Evolutionary conservation across 345 rosid genomes (phyloP), one percentile per base, ranked within the genome.

Genomic region (Linum trigynum): DNA sequence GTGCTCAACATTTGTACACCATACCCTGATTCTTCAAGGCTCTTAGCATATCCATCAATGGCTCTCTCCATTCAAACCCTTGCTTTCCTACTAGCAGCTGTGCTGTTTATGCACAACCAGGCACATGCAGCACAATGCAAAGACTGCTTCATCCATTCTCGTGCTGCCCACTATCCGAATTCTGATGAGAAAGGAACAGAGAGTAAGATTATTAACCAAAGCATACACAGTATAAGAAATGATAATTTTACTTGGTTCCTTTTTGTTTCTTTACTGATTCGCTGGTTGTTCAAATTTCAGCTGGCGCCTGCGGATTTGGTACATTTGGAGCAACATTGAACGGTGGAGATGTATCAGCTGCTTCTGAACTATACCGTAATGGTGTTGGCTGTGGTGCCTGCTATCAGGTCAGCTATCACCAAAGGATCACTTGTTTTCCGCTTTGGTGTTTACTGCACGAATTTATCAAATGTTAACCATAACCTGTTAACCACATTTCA

Each of bases 301-400:
- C 48, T 1, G 92, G 89, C 69, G 83, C 86, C 4, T 86, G 92
- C 8, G 89, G 86, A 38, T 86, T 68, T 63, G 92, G 92, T 56
- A 67, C 86, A n/a, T 86, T 81, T 64, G 92, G 89, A 59, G 89
- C 89, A 43, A 82, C 84, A 32, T 39, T 84, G 43, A 84, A 82
- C 15, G 89, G 78, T 38, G 89, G 89, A 41, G 83, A 86, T 84
- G 89, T 86, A 38, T 77, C 89, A 17, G 79, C 92, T 56, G 89
- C 78, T 10, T 82, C 87, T 48, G 75, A 74, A 45, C 92, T 86
- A 74, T 86, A 81, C 43, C 82, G 89, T 10, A 61, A 65, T 41
- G 89, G 92, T 15, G 66, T 84, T 14, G 92, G 92, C n/a, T 86
- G 92, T 45, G 89, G 92, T 38, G 86, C 85, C 76, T 86, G 89